phyloP scores from a whole-genome alignment of 2,329 filamentous ascomycete genomes.

The Diplodia scrobiculata region DNA sequence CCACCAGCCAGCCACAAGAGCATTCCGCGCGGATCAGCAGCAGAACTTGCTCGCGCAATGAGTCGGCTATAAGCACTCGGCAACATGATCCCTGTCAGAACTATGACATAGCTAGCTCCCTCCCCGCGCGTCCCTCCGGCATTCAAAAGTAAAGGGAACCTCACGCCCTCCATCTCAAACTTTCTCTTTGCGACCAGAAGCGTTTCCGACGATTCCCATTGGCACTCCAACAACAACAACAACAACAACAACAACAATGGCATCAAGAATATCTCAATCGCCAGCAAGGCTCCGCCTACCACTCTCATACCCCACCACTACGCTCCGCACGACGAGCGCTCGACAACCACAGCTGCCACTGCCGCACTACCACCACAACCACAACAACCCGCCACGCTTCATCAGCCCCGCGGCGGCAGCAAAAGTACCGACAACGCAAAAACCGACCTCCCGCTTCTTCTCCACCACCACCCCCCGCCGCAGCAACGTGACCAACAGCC shows the following conservation, averaged over 20 bases:
- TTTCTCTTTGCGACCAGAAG: background rate
- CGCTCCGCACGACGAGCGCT: background rate
- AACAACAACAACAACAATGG: background rate
- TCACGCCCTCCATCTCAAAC: background rate
- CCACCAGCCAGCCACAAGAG: too few species aligned
- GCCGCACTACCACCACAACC: background rate
- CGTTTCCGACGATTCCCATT: background rate
- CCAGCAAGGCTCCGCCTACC: background rate
- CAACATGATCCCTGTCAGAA: background rate
- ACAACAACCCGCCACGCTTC: background rate
- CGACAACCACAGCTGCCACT: background rate
- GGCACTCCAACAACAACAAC: background rate
- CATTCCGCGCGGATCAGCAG: too few species aligned
- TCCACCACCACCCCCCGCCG: background rate
- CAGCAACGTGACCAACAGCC: slow-evolving; percentile 30
- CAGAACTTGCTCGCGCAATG: too few species aligned
- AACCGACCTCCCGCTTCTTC: background rate
- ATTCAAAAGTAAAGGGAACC: background rate
- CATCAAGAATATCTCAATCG: background rate
- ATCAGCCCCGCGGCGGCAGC: background rate
- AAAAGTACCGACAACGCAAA: background rate
- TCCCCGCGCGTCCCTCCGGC: too few species aligned
- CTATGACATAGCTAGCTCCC: background rate
- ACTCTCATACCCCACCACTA: background rate
- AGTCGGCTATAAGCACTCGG: background rate